phyloP scores from a whole-genome alignment of 805 yeast genomes.

The Yamadazyma kitorensis region DNA sequence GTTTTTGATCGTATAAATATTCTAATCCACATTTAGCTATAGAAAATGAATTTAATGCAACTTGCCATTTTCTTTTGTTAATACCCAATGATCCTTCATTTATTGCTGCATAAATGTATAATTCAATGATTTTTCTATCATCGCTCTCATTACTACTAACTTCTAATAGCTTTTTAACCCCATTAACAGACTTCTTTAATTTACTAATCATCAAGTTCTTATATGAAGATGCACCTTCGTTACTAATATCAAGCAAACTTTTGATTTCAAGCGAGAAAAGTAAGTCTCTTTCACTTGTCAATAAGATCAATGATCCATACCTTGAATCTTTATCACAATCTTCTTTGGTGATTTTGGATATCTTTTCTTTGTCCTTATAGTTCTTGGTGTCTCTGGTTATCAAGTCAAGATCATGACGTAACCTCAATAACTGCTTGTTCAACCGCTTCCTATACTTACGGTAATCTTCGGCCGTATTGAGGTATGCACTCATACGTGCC shows the following conservation, averaged over 20 bases:
- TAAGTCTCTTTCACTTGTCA: constrained; percentile 75
- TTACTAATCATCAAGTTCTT: constrained; percentile 52
- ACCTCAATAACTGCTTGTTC: constrained; percentile 56
- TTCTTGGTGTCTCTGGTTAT: constrained; percentile 66
- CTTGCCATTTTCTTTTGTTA: constrained; percentile 53
- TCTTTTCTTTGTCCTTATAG: constrained; percentile 49
- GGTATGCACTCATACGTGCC: constrained; percentile 58
- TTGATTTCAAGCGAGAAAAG: constrained; percentile 66
- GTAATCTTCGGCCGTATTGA: constrained; percentile 68
- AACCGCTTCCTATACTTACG: constrained; percentile 63
- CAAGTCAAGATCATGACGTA: constrained; percentile 63
- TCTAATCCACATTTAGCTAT: constrained; percentile 62
- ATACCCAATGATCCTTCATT: constrained; percentile 51
- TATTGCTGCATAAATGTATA: constrained; percentile 43
- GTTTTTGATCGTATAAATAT: constrained; percentile 32
- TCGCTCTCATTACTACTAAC: constrained; percentile 40
- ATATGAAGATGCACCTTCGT: constrained; percentile 44
- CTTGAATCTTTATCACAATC: constrained; percentile 50
- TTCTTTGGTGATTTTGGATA: constrained; percentile 43
- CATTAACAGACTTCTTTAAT: constrained; percentile 58
- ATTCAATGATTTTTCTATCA: constrained; percentile 24
- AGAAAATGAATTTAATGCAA: constrained; percentile 51
- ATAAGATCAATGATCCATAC: constrained; percentile 58
- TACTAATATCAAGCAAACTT: constrained; percentile 50
- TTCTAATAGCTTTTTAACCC: constrained; percentile 41